A percentile compares a stretch with the other conserved stretches of the same genome.
phyloP scores from a whole-genome alignment of 345 rosid species.

The Anacardium occidentale region DNA sequence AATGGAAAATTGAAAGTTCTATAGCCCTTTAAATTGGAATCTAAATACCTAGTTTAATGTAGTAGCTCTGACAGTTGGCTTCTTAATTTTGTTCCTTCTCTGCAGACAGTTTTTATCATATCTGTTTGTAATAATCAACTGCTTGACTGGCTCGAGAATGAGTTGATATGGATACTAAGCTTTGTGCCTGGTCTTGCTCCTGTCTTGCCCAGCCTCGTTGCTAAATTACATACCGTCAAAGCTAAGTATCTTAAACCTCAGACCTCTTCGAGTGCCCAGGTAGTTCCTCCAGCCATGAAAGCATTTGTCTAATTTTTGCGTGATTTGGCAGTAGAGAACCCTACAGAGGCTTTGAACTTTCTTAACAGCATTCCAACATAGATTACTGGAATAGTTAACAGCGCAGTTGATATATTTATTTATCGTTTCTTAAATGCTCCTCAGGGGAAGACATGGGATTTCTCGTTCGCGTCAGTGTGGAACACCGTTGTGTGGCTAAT shows the following conservation, averaged over 20 bases:
- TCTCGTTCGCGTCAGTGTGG: constrained; percentile 82
- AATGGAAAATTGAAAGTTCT: background rate
- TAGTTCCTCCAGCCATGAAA: constrained; percentile 21
- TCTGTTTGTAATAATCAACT: constrained; percentile 92
- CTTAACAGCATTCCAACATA: background rate
- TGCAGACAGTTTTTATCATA: constrained; percentile 88
- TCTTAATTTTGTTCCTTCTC: constrained; percentile 4
- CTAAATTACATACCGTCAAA: constrained; percentile 58
- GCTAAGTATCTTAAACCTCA: constrained; percentile 67
- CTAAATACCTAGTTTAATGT: background rate
- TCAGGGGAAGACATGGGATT: constrained; percentile 78
- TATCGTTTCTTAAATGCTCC: background rate
- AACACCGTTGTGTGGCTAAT: constrained; percentile 93
- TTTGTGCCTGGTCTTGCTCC: constrained; percentile 71
- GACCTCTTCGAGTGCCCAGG: constrained; percentile 58
- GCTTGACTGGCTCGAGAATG: constrained; percentile 92
- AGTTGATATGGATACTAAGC: constrained; percentile 76
- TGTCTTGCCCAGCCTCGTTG: constrained; percentile 50
- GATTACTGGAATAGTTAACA: background rate
- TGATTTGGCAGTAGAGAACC: background rate
- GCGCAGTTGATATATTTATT: background rate
- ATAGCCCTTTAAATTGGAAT: background rate
- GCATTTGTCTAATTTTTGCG: background rate
- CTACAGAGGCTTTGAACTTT: background rate
- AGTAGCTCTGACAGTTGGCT: background rate